phyloP scores from a whole-genome alignment of 2,329 filamentous ascomycete genomes.

The Diplodia mutila region DNA sequence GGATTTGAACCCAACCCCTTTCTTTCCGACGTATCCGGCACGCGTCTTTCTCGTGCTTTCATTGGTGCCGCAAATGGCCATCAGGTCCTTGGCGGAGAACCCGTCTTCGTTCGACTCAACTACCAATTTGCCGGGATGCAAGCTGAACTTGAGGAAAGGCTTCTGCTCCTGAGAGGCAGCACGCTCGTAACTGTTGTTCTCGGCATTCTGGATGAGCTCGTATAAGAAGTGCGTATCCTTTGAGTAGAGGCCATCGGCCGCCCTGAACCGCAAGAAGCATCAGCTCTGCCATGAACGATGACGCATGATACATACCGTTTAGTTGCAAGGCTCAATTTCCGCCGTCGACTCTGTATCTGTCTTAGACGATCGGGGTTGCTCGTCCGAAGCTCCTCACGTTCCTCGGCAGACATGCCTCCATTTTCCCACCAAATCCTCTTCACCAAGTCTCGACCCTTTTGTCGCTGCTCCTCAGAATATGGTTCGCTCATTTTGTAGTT shows the following conservation, averaged over 20 bases:
- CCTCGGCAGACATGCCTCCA: background rate
- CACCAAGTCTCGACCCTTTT: background rate
- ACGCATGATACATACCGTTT: background rate
- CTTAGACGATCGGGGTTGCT: too few relatives aligned
- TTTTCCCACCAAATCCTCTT: background rate
- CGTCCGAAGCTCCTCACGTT: too few relatives aligned
- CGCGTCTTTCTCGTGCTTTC: slow-evolving; percentile 46
- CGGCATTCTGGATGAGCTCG: slow-evolving; percentile 49
- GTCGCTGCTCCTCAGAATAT: background rate
- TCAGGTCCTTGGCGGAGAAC: slow-evolving; percentile 42
- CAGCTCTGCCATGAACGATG: background rate
- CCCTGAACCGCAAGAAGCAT: slow-evolving; percentile 22
- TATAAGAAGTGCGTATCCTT: slow-evolving; percentile 35
- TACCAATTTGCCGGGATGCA: slow-evolving; percentile 39
- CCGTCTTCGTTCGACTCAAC: slow-evolving; percentile 53
- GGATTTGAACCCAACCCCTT: too few relatives aligned
- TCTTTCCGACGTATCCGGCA: too few relatives aligned
- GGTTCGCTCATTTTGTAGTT: background rate
- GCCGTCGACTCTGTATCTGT: too few relatives aligned
- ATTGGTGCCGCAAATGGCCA: slow-evolving; percentile 44
- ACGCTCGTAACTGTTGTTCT: slow-evolving; percentile 43
- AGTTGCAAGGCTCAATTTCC: too few relatives aligned
- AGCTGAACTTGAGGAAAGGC: slow-evolving; percentile 33
- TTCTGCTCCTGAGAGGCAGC: background rate
- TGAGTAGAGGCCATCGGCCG: slow-evolving; percentile 33